Evolutionary conservation across 2,329 filamentous ascomycete species (phyloP), one percentile per base, ranked within the genome.

Genomic region (Colletotrichum sp.): DNA sequence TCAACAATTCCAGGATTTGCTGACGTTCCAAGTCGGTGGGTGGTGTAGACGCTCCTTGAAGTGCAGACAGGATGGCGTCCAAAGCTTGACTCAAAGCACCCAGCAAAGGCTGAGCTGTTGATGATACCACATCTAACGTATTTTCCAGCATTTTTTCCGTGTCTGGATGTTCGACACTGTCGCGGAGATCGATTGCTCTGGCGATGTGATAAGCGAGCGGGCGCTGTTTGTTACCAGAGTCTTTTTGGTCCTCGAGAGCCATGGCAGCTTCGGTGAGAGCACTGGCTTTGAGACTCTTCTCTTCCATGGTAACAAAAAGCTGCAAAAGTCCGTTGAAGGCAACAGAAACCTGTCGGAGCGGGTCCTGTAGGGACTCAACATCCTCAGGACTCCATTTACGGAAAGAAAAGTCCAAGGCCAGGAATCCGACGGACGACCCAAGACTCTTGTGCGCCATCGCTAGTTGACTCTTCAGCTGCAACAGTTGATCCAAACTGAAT

Each of bases 1-100:
- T 52, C 10, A 52, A 0, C 6, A 52, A 21, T 0, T 52, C n/a
- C n/a, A 52, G 43, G 0, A 0, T 52, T 52, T 52, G n/a, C n/a
- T 52, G 43, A 0, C 43, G 43, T 0, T 52, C 43, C n/a, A 52
- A 13, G n/a, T 52, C 43, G 10, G 4, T 0, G 0, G 43, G 0
- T 52, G n/a, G 0, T 21, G 43, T 24, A 0, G n/a, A 21, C n/a
- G 0, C 10, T 52, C 43, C 43, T 52, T 52, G n/a, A 13, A 52
- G 43, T 21, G 43, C 43, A 21, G 43, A 21, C 43, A 52, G 0
- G n/a, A 52, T 52, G 1, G 6, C n/a, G 4, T 52, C n/a, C 43
- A 52, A 0, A 13, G n/a, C 43, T 52, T 52, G n/a, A 52, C 43
- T 0, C n/a, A 52, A 7, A 0, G 43, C 43, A 13, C n/a, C 1